phyloP scores from a whole-genome alignment of 768 basidiomycete genomes.

The Russula foetens region DNA sequence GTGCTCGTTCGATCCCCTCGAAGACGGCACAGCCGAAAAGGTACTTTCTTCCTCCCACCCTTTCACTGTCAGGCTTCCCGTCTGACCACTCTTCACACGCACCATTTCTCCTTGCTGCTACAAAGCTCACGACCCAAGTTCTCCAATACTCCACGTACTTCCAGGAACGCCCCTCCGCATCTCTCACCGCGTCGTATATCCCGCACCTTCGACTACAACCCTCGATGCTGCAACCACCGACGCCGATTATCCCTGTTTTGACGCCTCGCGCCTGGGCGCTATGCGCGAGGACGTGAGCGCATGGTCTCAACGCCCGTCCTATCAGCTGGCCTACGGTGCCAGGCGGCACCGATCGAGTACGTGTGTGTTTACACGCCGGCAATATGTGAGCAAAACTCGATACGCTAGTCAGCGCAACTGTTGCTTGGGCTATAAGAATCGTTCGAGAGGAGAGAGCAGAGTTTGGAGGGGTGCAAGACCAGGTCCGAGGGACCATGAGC shows the following conservation, averaged over 20 bases:
- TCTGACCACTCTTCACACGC: too few species aligned
- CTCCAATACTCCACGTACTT: conserved; percentile 37
- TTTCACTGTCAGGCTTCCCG: background rate
- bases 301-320: conserved; percentile 58
- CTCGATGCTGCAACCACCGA: conserved; percentile 30
- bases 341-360: conserved; percentile 72
- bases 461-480: background rate
- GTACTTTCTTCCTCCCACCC: conserved; percentile 30
- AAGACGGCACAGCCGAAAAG: conserved; percentile 52
- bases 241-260: conserved; percentile 82
- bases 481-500: too few species aligned
- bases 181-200: conserved; percentile 25
- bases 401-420: conserved; percentile 41
- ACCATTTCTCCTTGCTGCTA: background rate
- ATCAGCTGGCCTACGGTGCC: conserved; percentile 90
- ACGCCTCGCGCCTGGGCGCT: conserved; percentile 71
- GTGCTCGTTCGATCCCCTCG: conserved; percentile 73
- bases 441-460: background rate
- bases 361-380: conserved; percentile 82
- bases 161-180: conserved; percentile 26
- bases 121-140: conserved; percentile 32
- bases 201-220: conserved; percentile 19
- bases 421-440: conserved; percentile 36
- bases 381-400: conserved; percentile 61
- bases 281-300: conserved; percentile 48